Evolutionary conservation across 805 yeast genomes (phyloP).

Genomic region (Torulaspora indica): DNA sequence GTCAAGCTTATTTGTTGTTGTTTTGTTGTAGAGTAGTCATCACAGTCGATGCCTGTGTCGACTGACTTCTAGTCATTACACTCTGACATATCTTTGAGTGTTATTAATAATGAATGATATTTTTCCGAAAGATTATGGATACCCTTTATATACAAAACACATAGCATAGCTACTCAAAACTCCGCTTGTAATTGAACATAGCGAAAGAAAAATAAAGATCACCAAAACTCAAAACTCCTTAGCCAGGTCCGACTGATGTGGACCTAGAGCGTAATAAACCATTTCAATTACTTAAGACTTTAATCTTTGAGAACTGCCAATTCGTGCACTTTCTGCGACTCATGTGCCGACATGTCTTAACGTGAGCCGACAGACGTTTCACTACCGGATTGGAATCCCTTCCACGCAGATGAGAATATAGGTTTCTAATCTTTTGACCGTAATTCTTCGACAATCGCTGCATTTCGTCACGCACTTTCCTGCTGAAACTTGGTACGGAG

Average conservation of each 20-base stretch:
- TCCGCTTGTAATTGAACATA: neutral
- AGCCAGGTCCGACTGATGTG: neutral
- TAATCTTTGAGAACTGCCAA: constrained; percentile 1
- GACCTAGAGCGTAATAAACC: neutral
- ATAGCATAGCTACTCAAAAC: neutral
- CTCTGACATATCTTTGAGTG: neutral
- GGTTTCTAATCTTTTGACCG: neutral
- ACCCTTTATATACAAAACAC: neutral
- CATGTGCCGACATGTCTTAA: constrained; percentile 1
- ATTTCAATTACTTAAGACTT: neutral
- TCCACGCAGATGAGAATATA: neutral
- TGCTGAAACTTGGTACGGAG: neutral
- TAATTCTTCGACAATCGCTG: neutral
- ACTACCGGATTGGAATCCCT: neutral
- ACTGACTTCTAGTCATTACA: neutral
- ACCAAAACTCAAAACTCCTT: constrained; percentile 1
- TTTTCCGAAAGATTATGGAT: neutral
- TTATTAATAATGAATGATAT: neutral
- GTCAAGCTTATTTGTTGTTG: constrained; percentile 4
- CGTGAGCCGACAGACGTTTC: neutral
- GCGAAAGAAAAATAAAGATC: constrained; percentile 1
- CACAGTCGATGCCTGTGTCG: neutral
- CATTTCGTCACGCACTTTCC: neutral
- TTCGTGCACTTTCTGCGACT: neutral
- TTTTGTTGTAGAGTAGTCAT: neutral